phyloP scores from a whole-genome alignment of 495 filamentous ascomycete genomes.

The Xanthoparmelia taractica region DNA sequence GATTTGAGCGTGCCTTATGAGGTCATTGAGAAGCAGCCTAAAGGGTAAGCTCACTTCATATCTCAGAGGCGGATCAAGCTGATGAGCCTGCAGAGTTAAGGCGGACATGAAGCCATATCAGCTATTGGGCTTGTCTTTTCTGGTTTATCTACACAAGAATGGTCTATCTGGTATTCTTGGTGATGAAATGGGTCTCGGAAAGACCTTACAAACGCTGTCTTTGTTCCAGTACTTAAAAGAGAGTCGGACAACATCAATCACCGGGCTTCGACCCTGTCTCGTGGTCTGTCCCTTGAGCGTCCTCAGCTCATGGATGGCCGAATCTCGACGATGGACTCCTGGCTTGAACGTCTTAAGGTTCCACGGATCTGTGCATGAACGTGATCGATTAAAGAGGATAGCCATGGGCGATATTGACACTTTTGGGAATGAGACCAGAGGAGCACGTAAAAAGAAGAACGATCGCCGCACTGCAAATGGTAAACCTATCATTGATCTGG shows the following conservation, averaged over 20 bases:
- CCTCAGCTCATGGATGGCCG: conserved; percentile 48
- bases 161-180: conserved; percentile 51
- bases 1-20: conserved; percentile 36
- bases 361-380: conserved; percentile 46
- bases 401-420: conserved; percentile 36
- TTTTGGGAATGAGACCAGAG: conserved; percentile 35
- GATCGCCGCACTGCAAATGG: conserved; percentile 28
- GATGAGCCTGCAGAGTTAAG: conserved; percentile 31
- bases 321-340: conserved; percentile 52
- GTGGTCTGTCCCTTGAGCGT: conserved; percentile 55
- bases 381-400: conserved; percentile 43
- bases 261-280: conserved; percentile 45
- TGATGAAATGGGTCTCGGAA: conserved; percentile 61
- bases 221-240: conserved; percentile 48
- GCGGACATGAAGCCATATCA: conserved; percentile 58
- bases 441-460: conserved; percentile 21
- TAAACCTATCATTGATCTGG: conserved; percentile 30
- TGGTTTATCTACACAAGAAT: conserved; percentile 52
- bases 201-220: conserved; percentile 53
- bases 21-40: conserved; percentile 42
- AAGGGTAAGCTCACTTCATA: conserved; percentile 29
- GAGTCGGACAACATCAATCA: conserved; percentile 20
- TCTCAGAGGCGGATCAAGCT: not conserved
- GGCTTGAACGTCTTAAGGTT: conserved; percentile 48
- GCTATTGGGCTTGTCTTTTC: conserved; percentile 52